These are phyloP conservation scores for Phanerochaete carnosa DNA, from an alignment of 768 basidiomycete genomes.

Conservation along the genomic window DNA sequence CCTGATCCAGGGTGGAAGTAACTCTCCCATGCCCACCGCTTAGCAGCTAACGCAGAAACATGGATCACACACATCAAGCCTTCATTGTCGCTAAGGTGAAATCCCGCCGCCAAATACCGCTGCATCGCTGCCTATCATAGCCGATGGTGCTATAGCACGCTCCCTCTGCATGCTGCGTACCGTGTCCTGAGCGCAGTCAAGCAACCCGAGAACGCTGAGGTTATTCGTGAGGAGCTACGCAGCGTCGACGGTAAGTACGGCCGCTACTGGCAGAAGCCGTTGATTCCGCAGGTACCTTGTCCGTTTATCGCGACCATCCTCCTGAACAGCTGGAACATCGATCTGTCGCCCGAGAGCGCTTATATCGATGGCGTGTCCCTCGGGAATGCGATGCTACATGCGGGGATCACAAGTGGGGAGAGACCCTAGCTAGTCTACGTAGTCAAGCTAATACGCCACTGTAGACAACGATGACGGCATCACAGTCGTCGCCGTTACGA, in stretches of 20 bases:
- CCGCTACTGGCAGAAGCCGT: background rate
- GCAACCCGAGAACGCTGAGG: conserved; percentile 33
- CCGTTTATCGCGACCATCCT: conserved; percentile 31
- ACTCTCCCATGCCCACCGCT: no score
- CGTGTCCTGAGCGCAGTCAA: conserved; percentile 34
- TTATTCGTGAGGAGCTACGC: conserved; percentile 35
- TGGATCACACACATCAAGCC: conserved; percentile 41
- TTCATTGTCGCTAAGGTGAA: conserved; percentile 37
- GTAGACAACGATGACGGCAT: conserved; percentile 35
- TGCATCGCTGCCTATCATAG: conserved; percentile 39
- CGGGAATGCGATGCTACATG: conserved; percentile 15
- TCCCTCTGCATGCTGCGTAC: conserved; percentile 29
- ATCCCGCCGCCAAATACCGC: conserved; percentile 30
- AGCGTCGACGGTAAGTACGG: conserved; percentile 24
- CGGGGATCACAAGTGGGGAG: conserved; percentile 24
- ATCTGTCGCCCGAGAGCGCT: conserved; percentile 19
- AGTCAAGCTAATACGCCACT: background rate
- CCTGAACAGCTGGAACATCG: conserved; percentile 25
- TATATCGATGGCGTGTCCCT: conserved; percentile 21
- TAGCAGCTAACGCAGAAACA: no score
- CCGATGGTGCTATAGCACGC: conserved; percentile 36
- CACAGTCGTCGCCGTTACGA: conserved; percentile 33
- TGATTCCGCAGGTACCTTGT: conserved; percentile 27
- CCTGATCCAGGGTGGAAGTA: no score
- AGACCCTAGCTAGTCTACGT: conserved; percentile 20